These are phyloP conservation scores for Leishmania turanica DNA, from an alignment of 208 protist genomes.

Conservation along the genomic window DNA sequence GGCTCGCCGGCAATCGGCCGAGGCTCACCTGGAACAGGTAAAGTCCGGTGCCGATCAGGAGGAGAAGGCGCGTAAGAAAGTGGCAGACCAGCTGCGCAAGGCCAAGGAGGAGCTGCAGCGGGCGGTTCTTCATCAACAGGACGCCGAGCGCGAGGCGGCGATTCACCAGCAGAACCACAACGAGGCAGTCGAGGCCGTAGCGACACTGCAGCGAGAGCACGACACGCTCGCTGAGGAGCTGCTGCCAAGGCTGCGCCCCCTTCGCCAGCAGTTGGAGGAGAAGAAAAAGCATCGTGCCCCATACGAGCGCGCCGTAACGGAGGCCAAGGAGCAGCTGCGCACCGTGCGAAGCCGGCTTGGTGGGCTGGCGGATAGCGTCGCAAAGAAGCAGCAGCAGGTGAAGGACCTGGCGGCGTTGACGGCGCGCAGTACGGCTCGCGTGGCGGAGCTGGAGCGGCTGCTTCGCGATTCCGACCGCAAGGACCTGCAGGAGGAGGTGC, in stretches of 20 bases:
- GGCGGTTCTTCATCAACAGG: conserved; percentile 76
- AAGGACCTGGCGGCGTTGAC: conserved; percentile 36
- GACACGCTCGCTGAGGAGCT: conserved; percentile 78
- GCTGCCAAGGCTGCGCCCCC: conserved; percentile 63
- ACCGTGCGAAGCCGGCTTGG: conserved; percentile 50
- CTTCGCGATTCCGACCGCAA: conserved; percentile 48
- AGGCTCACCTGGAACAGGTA: conserved; percentile 77
- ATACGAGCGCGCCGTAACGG: conserved; percentile 78
- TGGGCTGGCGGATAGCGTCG: conserved; percentile 37
- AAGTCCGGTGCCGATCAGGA: conserved; percentile 75
- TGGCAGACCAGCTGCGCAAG: conserved; percentile 84
- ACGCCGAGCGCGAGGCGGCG: conserved; percentile 77
- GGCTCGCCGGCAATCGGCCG: conserved; percentile 55
- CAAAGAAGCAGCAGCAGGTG: conserved; percentile 40
- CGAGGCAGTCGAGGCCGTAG: conserved; percentile 51
- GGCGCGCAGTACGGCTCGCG: conserved; percentile 30
- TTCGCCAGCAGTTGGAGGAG: conserved; percentile 93
- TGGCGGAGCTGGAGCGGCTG: conserved; percentile 55
- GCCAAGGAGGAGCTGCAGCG: conserved; percentile 81
- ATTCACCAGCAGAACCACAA: conserved; percentile 87
- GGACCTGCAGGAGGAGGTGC: conserved; percentile 57
- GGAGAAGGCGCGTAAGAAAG: conserved; percentile 66
- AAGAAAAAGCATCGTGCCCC: conserved; percentile 92
- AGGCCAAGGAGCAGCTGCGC: conserved; percentile 55
- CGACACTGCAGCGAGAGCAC: conserved; percentile 55